Percentiles rank a stretch among this genome's conserved stretches.
phyloP scores from a whole-genome alignment of 768 basidiomycete species.

The Lactarius tabidus region DNA sequence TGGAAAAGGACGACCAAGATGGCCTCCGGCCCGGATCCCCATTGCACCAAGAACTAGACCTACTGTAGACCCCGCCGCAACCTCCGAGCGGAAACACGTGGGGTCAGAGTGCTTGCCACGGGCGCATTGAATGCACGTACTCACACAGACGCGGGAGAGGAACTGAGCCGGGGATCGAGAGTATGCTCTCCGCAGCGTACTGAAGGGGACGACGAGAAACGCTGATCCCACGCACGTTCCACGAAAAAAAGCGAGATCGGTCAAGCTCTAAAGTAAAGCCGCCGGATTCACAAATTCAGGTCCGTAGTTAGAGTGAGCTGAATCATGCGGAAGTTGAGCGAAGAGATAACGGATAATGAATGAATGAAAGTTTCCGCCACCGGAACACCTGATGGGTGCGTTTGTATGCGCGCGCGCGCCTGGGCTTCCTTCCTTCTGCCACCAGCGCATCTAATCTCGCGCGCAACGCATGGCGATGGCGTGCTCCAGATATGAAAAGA shows the following conservation, averaged over 20 bases:
- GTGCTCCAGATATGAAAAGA: not conserved
- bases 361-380: not conserved
- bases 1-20: not conserved
- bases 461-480: constrained; percentile 6
- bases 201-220: not conserved
- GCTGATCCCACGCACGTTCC: not conserved
- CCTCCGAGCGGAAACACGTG: constrained; percentile 12
- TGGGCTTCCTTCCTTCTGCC: not conserved
- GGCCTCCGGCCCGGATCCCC: constrained; percentile 3
- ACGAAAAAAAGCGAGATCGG: too few species aligned
- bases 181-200: not conserved
- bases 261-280: not conserved
- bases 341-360: not conserved
- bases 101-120: not conserved
- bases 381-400: constrained; percentile 1
- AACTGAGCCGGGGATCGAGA: too few species aligned
- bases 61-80: not conserved
- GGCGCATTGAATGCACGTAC: not conserved
- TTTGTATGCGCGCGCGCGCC: not conserved
- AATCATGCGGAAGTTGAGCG: not conserved
- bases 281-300: not conserved
- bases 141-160: not conserved
- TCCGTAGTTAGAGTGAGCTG: not conserved
- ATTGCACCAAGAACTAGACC: not conserved
- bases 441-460: constrained; percentile 2